Base-by-base conservation (phyloP, 2,329 filamentous ascomycete genomes). In the Fusarium fracticaudum region DNA sequence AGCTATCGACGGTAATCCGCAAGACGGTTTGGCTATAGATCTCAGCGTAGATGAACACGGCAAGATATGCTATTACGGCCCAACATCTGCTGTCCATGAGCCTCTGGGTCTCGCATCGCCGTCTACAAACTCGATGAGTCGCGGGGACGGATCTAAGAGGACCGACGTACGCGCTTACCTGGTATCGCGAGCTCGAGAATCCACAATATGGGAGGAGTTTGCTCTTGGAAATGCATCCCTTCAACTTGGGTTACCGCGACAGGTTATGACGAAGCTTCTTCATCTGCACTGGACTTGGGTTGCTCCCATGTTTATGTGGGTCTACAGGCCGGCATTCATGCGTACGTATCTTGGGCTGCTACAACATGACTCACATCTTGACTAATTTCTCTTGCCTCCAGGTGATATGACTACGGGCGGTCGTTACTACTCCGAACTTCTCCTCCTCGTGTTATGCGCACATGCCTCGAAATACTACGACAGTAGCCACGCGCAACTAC, bases 291-390 rank as follows among this genome's bases (percentile, higher is more conserved):
- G 60, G 60, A 48, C 53, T 3, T 64, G 60, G 60, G 60, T 64
- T 29, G 60, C 60, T 22, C 60, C 60, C 1, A 64, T 64, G 60
- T 64, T 64, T 6, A 64, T 64, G 60, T 64, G 60, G 60, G 60
- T 60, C 4, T 64, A 64, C 6, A 40, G 60, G 5, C 60, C 60
- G 3, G 60, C 60, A 6, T 64, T 64, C n/a, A 64, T 64, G 60
- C 60, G 53, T 64, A 48, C 2, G 31, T 14, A 33, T 33, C 31
- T 33, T 33, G 31, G 13, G 31, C 31, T 33, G 0, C 31, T 33
- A 1, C 31, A 33, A 14, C 31, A 14, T 2, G 31, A 6, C 31
- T 33, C n/a, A 33, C 31, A 33, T 33, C 12, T 33, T 33, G 31
- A 37, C 59, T 61, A 37, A 61, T 7, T 9, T 20, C 17, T 6